Base-by-base conservation (phyloP, 1,284 basidiomycete species). In the Porogramme epimiltina region DNA sequence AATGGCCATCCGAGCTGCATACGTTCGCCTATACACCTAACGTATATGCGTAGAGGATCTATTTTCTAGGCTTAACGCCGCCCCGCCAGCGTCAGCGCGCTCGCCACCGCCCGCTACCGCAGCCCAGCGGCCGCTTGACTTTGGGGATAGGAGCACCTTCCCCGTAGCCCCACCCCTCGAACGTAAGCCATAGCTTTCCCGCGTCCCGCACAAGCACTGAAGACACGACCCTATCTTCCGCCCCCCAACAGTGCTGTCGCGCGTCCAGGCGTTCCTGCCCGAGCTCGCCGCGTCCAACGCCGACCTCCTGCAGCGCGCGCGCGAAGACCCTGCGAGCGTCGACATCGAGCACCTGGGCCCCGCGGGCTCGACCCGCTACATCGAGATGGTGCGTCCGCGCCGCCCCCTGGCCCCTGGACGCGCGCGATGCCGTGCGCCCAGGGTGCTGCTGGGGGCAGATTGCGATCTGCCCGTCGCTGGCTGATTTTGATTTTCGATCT, bases 241-340 rank as follows among this genome's bases (percentile, higher is more conserved):
- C 5, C 13, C 16, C 9, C 20, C 22, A 25, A 6, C 51, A 85
- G 85, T 88, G 11, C 69, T 89, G 2, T 75, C 79, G 6, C 79
- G 85, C 24, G 74, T 87, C 2, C 78, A 82, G 61, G 76, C 79
- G 0, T 88, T 88, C 61, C 74, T 88, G 8, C 84, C 85, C 0
- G 70, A 80, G 57, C 70, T 88, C 16, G 77, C 82, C 42, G 81
- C 81, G 15, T 85, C 85, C 2, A 88, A 87, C 57, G 73, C 73
- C 6, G 68, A 74, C 1, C 74, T 88, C 20, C 59, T 73, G 2
- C 70, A 74, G 33, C 70, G 71, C 24, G 70, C 69, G 5, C 67
- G 75, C 50, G 65, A 68, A 36, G 75, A 83, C 52, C 82, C 84
- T 0, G 63, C 66, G 16, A 83, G 81, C 56, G 71, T 87, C 20